Evolutionary conservation across 768 basidiomycete species (phyloP), one percentile per base, ranked within the genome.

Genomic region (Lenzites betulinus): DNA sequence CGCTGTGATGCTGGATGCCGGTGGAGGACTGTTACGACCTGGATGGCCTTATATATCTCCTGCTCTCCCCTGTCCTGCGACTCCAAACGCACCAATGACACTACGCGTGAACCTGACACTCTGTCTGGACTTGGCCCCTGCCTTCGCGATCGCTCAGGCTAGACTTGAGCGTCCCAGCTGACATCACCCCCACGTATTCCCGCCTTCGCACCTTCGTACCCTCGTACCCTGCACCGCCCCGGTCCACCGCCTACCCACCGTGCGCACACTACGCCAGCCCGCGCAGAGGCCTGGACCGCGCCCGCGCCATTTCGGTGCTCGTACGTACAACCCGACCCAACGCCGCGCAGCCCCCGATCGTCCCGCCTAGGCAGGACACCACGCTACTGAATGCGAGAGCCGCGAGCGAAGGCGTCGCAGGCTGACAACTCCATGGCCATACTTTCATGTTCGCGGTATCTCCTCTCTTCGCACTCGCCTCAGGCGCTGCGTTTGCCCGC

Each of bases 281-380:
- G n/a, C n/a, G 49, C 49, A 13, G 15, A 18, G 56, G 48, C 46
- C 56, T 50, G 41, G 56, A 30, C 56, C 49, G 41, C 28, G 25
- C 39, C 9, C 47, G 22, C 55, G 44, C 55, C 47, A 41, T 48
- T 42, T 33, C 25, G 15, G 48, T 43, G 39, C 39, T 58, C 55
- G 56, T 58, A 58, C 56, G 56, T 58, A 58, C 56, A 58, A 49
- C 23, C 26, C 23, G 23, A 33, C 39, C 56, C 56, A 22, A 22
- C 51, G 36, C 51, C 26, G 20, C 28, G 30, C 11, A 33, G 4
- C 47, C 47, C 47, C 28, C 47, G 28, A 30, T 52, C 51, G 54
- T 44, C 20, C 44, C 44, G 35, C 36, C 35, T 13, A 42, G 38
- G 15, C 56, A 23, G 38, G 56, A 28, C 28, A 26, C 28, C 25